A percentile compares a stretch with the other conserved stretches of the same genome.
phyloP scores from a whole-genome alignment of 108 stramenopile species.

The Conticribra weissflogii region DNA sequence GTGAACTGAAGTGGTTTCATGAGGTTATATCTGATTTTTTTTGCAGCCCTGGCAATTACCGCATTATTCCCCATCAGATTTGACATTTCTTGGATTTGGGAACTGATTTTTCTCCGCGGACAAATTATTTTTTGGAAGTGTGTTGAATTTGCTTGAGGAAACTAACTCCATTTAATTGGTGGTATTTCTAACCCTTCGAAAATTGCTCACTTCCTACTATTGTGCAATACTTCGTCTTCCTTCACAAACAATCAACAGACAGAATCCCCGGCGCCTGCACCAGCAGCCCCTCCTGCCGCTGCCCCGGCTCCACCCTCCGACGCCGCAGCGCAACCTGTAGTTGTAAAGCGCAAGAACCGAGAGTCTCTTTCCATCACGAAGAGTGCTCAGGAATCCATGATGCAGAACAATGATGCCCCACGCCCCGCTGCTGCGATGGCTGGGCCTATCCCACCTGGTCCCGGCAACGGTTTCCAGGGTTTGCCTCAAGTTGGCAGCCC shows the following conservation, averaged over 20 bases:
- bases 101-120: no score
- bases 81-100: no score
- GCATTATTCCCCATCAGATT: no score
- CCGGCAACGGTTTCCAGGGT: constrained; percentile 4
- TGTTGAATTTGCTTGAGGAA: no score
- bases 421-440: constrained; percentile 2
- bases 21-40: no score
- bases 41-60: no score
- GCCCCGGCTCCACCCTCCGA: constrained; percentile 4
- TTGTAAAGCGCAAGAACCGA: constrained; percentile 31
- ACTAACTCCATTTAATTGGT: neutral
- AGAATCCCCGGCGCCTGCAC: constrained; percentile 27
- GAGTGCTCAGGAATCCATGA: constrained; percentile 24
- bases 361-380: constrained; percentile 44
- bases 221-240: neutral
- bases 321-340: constrained; percentile 4
- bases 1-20: neutral
- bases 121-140: no score
- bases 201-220: neutral
- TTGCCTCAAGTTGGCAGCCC: constrained; percentile 40
- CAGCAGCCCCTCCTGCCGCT: constrained; percentile 12
- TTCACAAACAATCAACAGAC: neutral
- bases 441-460: neutral
- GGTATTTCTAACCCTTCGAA: neutral
- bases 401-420: constrained; percentile 6